Base-by-base conservation (phyloP, 495 filamentous ascomycete species). In the Hypoxylon cercidicola region DNA sequence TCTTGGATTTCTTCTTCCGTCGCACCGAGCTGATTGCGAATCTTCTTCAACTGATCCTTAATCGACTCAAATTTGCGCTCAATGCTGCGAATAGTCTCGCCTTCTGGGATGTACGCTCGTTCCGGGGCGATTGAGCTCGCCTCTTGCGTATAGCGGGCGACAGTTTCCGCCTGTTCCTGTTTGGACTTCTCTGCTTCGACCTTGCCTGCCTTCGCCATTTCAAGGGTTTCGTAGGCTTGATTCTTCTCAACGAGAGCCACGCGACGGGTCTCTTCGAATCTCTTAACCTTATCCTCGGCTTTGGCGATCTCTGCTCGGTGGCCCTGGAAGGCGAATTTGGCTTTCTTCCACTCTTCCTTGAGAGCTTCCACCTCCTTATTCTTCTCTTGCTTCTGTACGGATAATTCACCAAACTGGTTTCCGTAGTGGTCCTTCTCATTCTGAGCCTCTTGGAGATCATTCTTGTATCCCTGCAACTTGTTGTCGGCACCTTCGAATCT, bases 171-270 rank as follows among this genome's bases (percentile, higher is more conserved):
- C 25, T 84, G 72, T 11, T 81, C 75, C 1, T 86, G 79, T 11
- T 70, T 78, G 50, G 83, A 81, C 19, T 72, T 63, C 56, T 87
- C 75, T 4, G 83, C 73, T 4, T 62, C 66, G n/a, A 55, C 55
- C 64, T 81, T 84, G 1, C 84, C 78, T 16, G 72, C 66, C 58
- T 85, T 81, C 5, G 78, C 75, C 3, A 81, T 70, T 4, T 85
- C 79, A 15, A 90, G 75, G 3, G 49, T 66, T 12, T 82, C 79
- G 21, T 89, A 69, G 1, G 88, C 87, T 11, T 73, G 56, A 69
- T 96, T 96, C 68, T 93, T 92, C 12, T 89, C 81, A 1, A 74
- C 69, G 4, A 96, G 74, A 12, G 81, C 81, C 5, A 84, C 70
- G 25, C 77, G 76, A 28, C 88, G 85, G 30, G 81, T 75, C 3